Evolutionary conservation across 306 rosid genomes (phyloP), one percentile per base, ranked within the genome.

Genomic region (Quercus suber): DNA sequence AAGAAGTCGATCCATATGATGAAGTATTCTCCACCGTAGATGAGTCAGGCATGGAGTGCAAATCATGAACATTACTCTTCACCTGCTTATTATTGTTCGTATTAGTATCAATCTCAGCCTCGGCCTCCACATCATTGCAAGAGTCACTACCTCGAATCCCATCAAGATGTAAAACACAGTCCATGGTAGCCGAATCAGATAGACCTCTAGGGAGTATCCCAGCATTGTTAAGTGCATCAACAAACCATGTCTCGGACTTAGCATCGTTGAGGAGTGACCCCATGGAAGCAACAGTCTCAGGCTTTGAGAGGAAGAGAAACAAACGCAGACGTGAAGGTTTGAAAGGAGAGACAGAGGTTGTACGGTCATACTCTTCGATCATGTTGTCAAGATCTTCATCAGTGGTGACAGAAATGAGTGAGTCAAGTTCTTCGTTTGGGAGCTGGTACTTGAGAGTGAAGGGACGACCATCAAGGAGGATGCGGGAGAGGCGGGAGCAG

Each of bases 371-470:
- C 75, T 96, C 99, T 19, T 96, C 98, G 61, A 93, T 83, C 99
- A 96, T 91, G 80, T 96, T 96, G 3, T 93, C 98, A 6, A 96
- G 94, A 59, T 96, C 99, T 74, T 96, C 99, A 33, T 91, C 94
- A 23, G 94, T 84, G 33, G 94, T 73, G 52, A 96, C 90, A 0
- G 96, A 84, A 71, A 96, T 91, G 28, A 96, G 86, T 14, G 87
- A 91, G 78, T 96, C 96, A 14, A 96, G 92, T 18, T 93, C 98
- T 71, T 93, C 99, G 67, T 55, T 78, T 8, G 99, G 98, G 10
- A 93, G 92, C 73, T 91, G 99, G 83, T 96, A 96, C 79, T 93
- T 96, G 56, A 96, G 91, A 0, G 90, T 72, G 85, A 96, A 96
- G 73, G 93, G 81, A 23, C 97, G 90, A 81, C 96, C 97, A 75